Base-by-base conservation (phyloP, 495 filamentous ascomycete genomes). In the Penicillium paradoxum region DNA sequence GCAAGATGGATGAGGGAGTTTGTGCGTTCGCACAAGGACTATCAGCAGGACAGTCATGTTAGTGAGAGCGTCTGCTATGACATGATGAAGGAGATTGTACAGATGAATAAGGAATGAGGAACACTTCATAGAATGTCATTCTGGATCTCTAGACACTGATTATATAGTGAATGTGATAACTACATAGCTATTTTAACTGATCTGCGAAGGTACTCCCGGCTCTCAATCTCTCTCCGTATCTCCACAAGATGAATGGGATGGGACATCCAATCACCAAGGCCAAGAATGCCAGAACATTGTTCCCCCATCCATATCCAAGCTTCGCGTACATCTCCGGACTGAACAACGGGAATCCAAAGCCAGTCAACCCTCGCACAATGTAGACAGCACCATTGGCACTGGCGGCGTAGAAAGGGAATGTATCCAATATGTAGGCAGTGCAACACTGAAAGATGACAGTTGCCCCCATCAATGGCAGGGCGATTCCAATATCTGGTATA, bases 1-100 rank as follows among this genome's bases (percentile, higher is more conserved):
- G 88, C 90, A 24, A 83, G 79, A 59, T 95, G 90, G 90, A 90
- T 95, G 41, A 64, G 90, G 19, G 68, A 87, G 34, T 92, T 89
- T 71, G 87, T 95, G 0, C 68, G 70, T 8, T 62, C 53, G 14
- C 89, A 95, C 62, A 65, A 75, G 22, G 79, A 72, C 29, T 96
- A 96, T 61, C 65, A 74, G 45, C 57, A 63, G 32, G 89, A 96
- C 69, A 90, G 87, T 53, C 79, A 79, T 33, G 90, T 96, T 1
- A 65, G 73, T 25, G 85, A 93, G 55, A 68, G 69, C 45, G 74
- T 95, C n/a, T 82, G 74, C 30, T 90, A 85, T 70, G 88, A 92
- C 73, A 70, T 96, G 37, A 78, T 93, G 21, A 83, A 79, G 54
- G 82, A 79, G 3, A 87, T 85, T 13, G 83, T 58, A 1, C 25